Percentiles rank a stretch among this genome's conserved stretches.
These are phyloP conservation scores for Cucurbita argyrosperma DNA, from an alignment of 306 rosid species.

Conservation along the genomic window DNA sequence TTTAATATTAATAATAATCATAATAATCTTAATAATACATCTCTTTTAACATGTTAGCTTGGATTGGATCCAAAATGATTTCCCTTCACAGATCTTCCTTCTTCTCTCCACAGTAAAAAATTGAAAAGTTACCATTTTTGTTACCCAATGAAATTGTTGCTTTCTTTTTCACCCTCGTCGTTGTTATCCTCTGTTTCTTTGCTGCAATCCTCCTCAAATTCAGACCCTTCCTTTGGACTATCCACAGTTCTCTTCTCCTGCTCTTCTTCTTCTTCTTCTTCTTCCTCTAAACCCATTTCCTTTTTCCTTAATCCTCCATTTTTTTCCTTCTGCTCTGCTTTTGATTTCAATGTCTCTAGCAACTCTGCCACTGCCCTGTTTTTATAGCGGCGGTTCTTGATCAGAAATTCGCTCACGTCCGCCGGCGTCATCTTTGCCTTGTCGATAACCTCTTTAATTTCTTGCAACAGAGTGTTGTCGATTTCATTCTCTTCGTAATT, in stretches of 20 bases:
- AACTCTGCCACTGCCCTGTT: constrained; percentile 41
- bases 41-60: neutral
- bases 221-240: constrained; percentile 51
- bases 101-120: neutral
- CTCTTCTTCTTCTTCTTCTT: constrained; percentile 46
- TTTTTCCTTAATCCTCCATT: constrained; percentile 16
- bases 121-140: neutral
- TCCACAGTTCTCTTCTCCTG: constrained; percentile 92
- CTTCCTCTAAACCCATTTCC: neutral
- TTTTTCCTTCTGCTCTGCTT: constrained; percentile 35
- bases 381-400: constrained; percentile 54
- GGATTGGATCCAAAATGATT: neutral
- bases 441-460: constrained; percentile 37
- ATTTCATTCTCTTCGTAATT: constrained; percentile 31
- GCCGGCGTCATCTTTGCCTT: constrained; percentile 82
- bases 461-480: constrained; percentile 9
- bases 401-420: constrained; percentile 79
- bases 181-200: constrained; percentile 16
- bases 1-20: neutral
- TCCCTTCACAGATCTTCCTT: neutral
- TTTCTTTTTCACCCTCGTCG: constrained; percentile 12
- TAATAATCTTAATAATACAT: neutral
- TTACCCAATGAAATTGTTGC: neutral
- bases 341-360: constrained; percentile 39
- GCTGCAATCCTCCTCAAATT: constrained; percentile 27